phyloP scores from a whole-genome alignment of 768 basidiomycete genomes.

The Lactarius psammicola region DNA sequence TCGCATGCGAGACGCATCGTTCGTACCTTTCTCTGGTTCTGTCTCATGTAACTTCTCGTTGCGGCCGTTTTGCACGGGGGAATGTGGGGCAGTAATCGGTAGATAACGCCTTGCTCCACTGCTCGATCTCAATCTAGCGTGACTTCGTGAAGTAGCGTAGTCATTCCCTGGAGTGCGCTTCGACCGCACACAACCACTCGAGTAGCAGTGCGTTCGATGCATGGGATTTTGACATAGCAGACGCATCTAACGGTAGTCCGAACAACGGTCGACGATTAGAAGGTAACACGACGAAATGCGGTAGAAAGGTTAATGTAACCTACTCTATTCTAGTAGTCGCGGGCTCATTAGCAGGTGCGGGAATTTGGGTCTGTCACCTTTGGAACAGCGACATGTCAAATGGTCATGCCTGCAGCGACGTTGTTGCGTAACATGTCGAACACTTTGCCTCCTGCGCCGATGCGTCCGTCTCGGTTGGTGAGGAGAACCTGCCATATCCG shows the following conservation, averaged over 20 bases:
- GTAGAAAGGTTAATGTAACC: neutral
- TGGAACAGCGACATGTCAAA: neutral
- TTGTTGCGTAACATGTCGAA: neutral
- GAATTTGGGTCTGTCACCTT: neutral
- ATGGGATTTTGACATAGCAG: neutral
- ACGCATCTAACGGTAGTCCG: neutral
- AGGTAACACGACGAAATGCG: neutral
- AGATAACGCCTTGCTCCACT: neutral
- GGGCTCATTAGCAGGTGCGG: neutral
- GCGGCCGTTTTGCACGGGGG: neutral
- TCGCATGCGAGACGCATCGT: neutral
- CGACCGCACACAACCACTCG: neutral
- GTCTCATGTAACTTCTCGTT: neutral
- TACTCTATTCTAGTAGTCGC: neutral
- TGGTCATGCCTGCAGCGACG: neutral
- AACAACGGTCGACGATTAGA: neutral
- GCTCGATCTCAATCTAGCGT: neutral
- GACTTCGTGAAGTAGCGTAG: neutral
- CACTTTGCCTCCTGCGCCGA: too few species aligned
- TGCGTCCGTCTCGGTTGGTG: too few species aligned
- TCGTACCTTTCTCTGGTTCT: neutral
- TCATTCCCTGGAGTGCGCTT: neutral
- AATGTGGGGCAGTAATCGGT: neutral
- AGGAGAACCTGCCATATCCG: neutral
- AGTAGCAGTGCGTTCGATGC: neutral